Percentiles rank a stretch among this genome's conserved stretches.
Conservation (phyloP, 2,329 filamentous ascomycete genomes). For the Penicillium freii region DNA sequence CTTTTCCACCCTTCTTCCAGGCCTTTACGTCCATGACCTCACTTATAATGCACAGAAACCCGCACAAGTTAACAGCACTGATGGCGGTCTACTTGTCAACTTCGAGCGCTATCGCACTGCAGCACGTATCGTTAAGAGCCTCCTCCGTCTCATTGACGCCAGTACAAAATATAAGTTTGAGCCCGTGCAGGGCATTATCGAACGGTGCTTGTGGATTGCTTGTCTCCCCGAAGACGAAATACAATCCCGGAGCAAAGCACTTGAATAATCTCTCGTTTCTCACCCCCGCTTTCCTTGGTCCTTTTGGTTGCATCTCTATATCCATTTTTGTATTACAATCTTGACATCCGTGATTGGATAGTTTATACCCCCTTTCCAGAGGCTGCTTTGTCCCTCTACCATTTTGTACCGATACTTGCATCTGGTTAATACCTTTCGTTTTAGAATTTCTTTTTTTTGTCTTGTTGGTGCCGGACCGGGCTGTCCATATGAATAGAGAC, state of each 20-base stretch:
- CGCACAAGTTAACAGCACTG: slow-evolving; percentile 51
- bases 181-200: slow-evolving; percentile 57
- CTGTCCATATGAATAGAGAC: not conserved
- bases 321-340: slow-evolving; percentile 12
- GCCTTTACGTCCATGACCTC: slow-evolving; percentile 64
- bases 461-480: not conserved
- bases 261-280: slow-evolving; percentile 34
- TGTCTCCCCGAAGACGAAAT: slow-evolving; percentile 61
- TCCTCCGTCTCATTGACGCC: slow-evolving; percentile 62
- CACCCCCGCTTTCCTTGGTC: not conserved
- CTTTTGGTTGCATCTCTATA: slow-evolving; percentile 6
- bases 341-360: slow-evolving; percentile 19
- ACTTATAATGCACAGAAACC: slow-evolving; percentile 68
- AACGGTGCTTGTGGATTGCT: slow-evolving; percentile 64
- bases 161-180: slow-evolving; percentile 61
- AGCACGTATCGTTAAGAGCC: slow-evolving; percentile 62
- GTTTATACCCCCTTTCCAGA: slow-evolving; percentile 22
- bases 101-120: slow-evolving; percentile 66
- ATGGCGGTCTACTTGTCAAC: slow-evolving; percentile 59
- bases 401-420: slow-evolving; percentile 19
- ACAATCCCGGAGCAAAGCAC: slow-evolving; percentile 43
- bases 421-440: slow-evolving; percentile 15
- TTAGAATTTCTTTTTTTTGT: slow-evolving; percentile 5
- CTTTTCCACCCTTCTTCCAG: slow-evolving; percentile 26
- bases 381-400: slow-evolving; percentile 4